A percentile compares a stretch with the other conserved stretches of the same genome.
Conservation (phyloP, 805 yeast species). For the Starmerella vaccinii region DNA sequence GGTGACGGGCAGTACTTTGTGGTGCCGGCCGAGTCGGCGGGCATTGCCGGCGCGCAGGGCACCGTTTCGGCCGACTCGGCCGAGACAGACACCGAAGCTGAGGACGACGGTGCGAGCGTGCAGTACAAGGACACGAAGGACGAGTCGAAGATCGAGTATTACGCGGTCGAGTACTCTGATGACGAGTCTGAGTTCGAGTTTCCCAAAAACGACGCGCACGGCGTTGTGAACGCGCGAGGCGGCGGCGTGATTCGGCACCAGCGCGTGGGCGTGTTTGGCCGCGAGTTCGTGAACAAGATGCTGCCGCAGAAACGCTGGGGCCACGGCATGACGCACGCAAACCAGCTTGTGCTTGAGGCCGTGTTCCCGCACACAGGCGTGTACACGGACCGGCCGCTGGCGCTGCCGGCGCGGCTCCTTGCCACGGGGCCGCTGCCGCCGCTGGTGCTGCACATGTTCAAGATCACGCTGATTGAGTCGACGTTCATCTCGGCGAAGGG, state of each 20-base stretch:
- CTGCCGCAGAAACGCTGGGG: constrained; percentile 5
- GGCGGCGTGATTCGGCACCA: constrained; percentile 7
- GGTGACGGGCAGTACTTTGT: constrained; percentile 5
- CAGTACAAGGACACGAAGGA: not conserved
- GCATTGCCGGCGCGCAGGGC: not conserved
- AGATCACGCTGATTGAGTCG: constrained; percentile 9
- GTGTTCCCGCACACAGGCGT: constrained; percentile 13
- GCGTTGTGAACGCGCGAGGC: not conserved
- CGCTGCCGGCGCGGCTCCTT: not conserved
- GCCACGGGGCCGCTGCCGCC: constrained; percentile 12
- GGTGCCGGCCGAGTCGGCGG: not conserved
- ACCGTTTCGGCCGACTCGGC: not conserved
- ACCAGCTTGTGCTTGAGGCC: constrained; percentile 2
- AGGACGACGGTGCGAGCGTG: not conserved
- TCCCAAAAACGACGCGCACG: not conserved
- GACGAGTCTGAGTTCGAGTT: constrained; percentile 1
- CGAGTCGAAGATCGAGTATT: not conserved
- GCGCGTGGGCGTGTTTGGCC: constrained; percentile 6
- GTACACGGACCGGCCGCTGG: constrained; percentile 13
- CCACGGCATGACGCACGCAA: not conserved
- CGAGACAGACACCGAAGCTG: too few species aligned
- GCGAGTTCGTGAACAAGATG: not conserved
- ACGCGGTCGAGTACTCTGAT: not conserved
- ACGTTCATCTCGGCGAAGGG: constrained; percentile 10
- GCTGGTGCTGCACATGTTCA: constrained; percentile 5